These are phyloP conservation scores for Chrysoporthe deuterocubensis DNA, from an alignment of 2,329 filamentous ascomycete species.

Conservation along the genomic window DNA sequence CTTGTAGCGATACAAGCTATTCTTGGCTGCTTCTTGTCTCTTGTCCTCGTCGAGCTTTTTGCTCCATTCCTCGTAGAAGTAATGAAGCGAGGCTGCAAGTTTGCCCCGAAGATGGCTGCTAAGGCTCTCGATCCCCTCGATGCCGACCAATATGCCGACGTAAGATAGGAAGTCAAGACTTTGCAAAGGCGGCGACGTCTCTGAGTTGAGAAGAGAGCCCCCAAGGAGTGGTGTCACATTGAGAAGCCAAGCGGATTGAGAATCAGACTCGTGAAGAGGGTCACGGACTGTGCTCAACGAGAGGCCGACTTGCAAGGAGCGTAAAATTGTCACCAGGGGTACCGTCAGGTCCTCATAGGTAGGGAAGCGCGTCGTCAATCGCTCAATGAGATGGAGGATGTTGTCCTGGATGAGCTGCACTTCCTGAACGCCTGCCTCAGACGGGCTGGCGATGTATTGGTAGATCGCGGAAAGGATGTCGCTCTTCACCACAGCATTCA, in stretches of 20 bases:
- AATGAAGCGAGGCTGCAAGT: slow-evolving; percentile 70
- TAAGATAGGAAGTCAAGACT: slow-evolving; percentile 57
- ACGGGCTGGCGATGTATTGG: slow-evolving; percentile 38
- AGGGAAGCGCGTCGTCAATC: slow-evolving; percentile 71
- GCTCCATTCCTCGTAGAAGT: slow-evolving; percentile 81
- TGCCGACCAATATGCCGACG: slow-evolving; percentile 47
- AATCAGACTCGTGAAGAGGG: slow-evolving; percentile 13
- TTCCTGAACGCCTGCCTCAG: slow-evolving; percentile 44
- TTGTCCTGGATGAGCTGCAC: slow-evolving; percentile 57
- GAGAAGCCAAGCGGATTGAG: slow-evolving; percentile 41
- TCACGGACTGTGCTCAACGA: slow-evolving; percentile 51
- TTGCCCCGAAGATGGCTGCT: slow-evolving; percentile 50
- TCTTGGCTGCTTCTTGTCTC: slow-evolving; percentile 72
- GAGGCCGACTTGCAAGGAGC: slow-evolving; percentile 77
- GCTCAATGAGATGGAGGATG: slow-evolving; percentile 69
- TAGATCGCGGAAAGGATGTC: slow-evolving; percentile 46
- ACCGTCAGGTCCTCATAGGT: slow-evolving; percentile 85
- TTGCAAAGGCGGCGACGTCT: slow-evolving; percentile 35
- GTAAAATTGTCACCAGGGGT: slow-evolving; percentile 78
- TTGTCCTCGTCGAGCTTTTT: slow-evolving; percentile 76
- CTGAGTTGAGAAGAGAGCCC: slow-evolving; percentile 43
- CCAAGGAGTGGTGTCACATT: slow-evolving; percentile 60
- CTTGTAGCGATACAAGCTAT: slow-evolving; percentile 81
- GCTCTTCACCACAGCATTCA: slow-evolving; percentile 64
- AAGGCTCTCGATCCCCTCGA: slow-evolving; percentile 52